Conservation (phyloP, 352 stramenopile genomes). For the Pythium aristosporum region DNA sequence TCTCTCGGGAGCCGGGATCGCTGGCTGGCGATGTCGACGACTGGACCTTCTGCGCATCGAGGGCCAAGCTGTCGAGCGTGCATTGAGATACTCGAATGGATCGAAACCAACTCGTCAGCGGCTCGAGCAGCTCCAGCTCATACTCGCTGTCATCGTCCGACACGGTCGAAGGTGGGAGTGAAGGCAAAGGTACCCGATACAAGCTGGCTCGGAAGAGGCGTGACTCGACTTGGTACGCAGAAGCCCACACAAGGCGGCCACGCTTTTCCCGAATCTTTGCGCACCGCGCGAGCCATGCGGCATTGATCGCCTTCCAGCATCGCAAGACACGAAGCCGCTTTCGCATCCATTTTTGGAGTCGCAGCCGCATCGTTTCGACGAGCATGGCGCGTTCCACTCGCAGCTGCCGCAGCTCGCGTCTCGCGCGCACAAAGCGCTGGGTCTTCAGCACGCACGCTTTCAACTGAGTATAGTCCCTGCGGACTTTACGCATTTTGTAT, state of each 20-base stretch:
- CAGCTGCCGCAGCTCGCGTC: slow-evolving; percentile 35
- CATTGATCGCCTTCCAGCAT: slow-evolving; percentile 54
- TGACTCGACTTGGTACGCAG: slow-evolving; percentile 34
- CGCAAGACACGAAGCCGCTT: slow-evolving; percentile 37
- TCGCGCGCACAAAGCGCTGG: slow-evolving; percentile 35
- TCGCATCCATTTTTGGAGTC: slow-evolving; percentile 54
- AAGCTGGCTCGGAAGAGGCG: slow-evolving; percentile 34
- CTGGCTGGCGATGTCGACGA: neutral
- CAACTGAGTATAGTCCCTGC: slow-evolving; percentile 31
- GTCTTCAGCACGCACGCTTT: slow-evolving; percentile 13
- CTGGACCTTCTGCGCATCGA: neutral
- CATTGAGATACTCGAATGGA: slow-evolving; percentile 5
- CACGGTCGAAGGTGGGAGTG: neutral
- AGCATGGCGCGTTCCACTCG: slow-evolving; percentile 30
- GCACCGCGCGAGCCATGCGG: slow-evolving; percentile 36
- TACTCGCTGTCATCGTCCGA: neutral
- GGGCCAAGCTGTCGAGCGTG: slow-evolving; percentile 11
- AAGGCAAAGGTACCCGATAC: slow-evolving; percentile 26
- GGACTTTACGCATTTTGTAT: slow-evolving; percentile 27
- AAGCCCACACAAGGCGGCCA: slow-evolving; percentile 30
- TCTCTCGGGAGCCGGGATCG: neutral
- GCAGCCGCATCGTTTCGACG: slow-evolving; percentile 44
- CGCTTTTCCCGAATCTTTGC: slow-evolving; percentile 50
- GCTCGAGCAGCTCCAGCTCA: slow-evolving; percentile 32
- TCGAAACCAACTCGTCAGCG: slow-evolving; percentile 8